These are phyloP conservation scores for Ensete ventricosum DNA, from an alignment of 176 grass and related monocot genomes.

Conservation along the genomic window DNA sequence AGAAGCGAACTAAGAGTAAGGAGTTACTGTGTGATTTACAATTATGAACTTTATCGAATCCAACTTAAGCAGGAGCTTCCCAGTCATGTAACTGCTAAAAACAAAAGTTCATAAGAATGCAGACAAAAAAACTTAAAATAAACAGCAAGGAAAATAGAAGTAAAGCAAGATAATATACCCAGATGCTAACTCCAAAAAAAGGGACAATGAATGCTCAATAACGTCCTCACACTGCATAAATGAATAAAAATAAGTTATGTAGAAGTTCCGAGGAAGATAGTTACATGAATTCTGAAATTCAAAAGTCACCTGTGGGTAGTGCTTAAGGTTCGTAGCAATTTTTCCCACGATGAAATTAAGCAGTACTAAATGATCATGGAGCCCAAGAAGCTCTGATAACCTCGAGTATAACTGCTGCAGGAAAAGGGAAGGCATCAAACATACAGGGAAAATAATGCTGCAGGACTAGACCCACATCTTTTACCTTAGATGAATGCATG, in stretches of 20 bases:
- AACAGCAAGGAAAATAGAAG: not conserved
- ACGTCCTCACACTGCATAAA: slow-evolving; percentile 76
- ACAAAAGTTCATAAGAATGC: slow-evolving; percentile 29
- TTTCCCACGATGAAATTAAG: slow-evolving; percentile 96
- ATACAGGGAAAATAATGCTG: slow-evolving; percentile 7
- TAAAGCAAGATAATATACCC: slow-evolving; percentile 45
- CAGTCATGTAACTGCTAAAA: slow-evolving; percentile 84
- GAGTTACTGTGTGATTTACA: slow-evolving; percentile 73
- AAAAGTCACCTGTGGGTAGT: slow-evolving; percentile 67
- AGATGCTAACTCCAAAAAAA: slow-evolving; percentile 88
- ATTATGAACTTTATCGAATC: slow-evolving; percentile 95
- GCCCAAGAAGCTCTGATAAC: slow-evolving; percentile 91
- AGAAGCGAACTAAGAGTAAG: slow-evolving; percentile 2
- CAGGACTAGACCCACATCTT: slow-evolving; percentile 13
- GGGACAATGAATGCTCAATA: slow-evolving; percentile 84
- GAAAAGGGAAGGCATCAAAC: slow-evolving; percentile 33
- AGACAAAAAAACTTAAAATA: not conserved
- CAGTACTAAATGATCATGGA: slow-evolving; percentile 94
- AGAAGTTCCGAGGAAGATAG: slow-evolving; percentile 11
- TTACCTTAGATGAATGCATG: slow-evolving; percentile 59
- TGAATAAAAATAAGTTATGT: slow-evolving; percentile 25
- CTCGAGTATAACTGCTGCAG: slow-evolving; percentile 96
- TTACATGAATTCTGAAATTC: slow-evolving; percentile 18
- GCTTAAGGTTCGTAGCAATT: slow-evolving; percentile 95
- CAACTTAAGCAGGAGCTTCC: slow-evolving; percentile 92